Base-by-base conservation (phyloP, 805 yeast species). In the Lipomyces sp. region DNA sequence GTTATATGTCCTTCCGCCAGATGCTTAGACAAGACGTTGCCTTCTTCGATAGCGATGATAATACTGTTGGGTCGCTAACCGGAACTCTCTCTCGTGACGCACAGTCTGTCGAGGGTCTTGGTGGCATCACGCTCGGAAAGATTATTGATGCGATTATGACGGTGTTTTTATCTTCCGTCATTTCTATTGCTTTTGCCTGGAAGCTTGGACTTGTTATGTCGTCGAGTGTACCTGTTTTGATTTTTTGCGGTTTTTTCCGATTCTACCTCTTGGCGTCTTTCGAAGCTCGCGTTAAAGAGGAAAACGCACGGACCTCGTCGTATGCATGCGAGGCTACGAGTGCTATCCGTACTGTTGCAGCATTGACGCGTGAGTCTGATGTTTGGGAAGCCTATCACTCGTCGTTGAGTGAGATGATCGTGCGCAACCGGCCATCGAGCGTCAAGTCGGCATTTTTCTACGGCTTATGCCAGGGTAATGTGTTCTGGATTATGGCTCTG, bases 301-400 rank as follows among this genome's bases (percentile, higher is more conserved):
- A 66, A 7, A 70, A 70, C 43, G 71, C 68, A 42, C 59, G 61
- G 16, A 65, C 73, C 13, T 73, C 74, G 16, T 53, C 70, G 21
- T 67, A 65, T 57, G 75, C 75, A 2, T 65, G 74, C 43, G 73
- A 71, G 53, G 68, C 64, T 39, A 65, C 72, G 6, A 52, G 65
- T 18, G 66, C 75, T 8, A 71, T 72, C n/a, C 64, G 75, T 29
- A 72, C 75, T 13, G 76, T 72, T 11, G 70, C 67, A 34, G 63
- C 75, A 10, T 55, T 72, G 31, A 71, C 76, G 5, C 68, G 76
- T 14, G 75, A 72, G 47, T 64, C 63, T 26, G 70, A 68, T 22
- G 74, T 72, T 3, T 61, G 63, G 47, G 63, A 60, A 2, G 55
- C 55, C 24, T 72, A 72, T 55, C 62, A 55, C 38, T 22, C 45